phyloP scores from a whole-genome alignment of 352 stramenopile genomes.

The Phytophthora foliorum region DNA sequence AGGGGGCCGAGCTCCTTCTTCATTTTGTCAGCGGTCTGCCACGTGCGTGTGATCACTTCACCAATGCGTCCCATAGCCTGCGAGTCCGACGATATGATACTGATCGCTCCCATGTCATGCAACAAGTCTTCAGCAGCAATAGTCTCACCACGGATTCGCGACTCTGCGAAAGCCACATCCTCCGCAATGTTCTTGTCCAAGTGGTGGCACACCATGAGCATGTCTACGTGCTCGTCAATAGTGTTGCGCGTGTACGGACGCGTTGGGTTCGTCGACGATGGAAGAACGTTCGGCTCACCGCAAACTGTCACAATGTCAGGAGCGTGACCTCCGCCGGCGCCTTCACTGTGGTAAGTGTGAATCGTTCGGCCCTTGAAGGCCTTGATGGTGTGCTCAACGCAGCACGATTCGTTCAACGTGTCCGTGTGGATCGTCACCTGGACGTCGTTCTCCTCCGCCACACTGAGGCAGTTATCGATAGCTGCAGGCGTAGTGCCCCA shows the following conservation, averaged over 20 bases:
- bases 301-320: conserved; percentile 98
- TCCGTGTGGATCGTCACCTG: conserved; percentile 98
- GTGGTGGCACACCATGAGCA: conserved; percentile 99
- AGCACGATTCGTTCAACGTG: conserved; percentile 97
- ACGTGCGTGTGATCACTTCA: conserved; percentile 97
- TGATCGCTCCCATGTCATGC: conserved; percentile 98
- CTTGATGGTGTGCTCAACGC: conserved; percentile 95
- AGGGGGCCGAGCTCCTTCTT: conserved; percentile 94
- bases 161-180: conserved; percentile 98
- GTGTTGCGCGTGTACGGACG: conserved; percentile 97
- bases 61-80: conserved; percentile 98
- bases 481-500: conserved; percentile 97
- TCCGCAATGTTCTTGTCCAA: conserved; percentile 96
- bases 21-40: conserved; percentile 99
- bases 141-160: conserved; percentile 96
- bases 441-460: conserved; percentile 94
- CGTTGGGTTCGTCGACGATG: conserved; percentile 97
- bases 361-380: conserved; percentile 97
- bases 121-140: conserved; percentile 98
- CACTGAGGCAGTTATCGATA: conserved; percentile 94
- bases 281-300: conserved; percentile 93
- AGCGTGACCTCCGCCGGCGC: conserved; percentile 94
- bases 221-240: conserved; percentile 99
- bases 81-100: conserved; percentile 96
- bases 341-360: conserved; percentile 97